Conservation (phyloP, 306 rosid genomes). For the Mimosa bimucronata region DNA sequence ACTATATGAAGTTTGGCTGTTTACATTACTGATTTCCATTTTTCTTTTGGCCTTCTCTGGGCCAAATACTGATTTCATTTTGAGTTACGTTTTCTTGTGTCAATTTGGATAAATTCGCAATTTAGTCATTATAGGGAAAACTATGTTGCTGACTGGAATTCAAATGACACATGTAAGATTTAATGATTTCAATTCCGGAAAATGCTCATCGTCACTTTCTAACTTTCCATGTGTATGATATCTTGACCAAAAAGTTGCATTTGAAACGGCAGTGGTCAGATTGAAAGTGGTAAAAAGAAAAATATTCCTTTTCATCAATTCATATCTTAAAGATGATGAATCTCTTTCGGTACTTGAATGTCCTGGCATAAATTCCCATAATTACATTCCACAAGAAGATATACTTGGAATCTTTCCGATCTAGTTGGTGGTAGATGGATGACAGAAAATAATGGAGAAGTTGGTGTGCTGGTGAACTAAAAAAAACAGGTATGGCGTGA, state of each 20-base stretch:
- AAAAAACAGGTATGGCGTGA: no score
- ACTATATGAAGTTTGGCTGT: constrained; percentile 4
- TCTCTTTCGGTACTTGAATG: not conserved
- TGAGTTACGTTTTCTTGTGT: constrained; percentile 25
- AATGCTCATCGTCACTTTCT: constrained; percentile 19
- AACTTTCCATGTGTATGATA: constrained; percentile 23
- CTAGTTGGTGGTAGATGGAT: not conserved
- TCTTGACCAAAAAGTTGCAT: not conserved
- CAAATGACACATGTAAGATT: not conserved
- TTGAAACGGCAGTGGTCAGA: constrained; percentile 3
- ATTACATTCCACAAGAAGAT: constrained; percentile 3
- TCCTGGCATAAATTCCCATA: not conserved
- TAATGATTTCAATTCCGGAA: constrained; percentile 8
- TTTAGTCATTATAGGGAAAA: constrained; percentile 15
- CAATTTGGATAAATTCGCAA: constrained; percentile 12
- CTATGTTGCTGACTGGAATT: constrained; percentile 22
- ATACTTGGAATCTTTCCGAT: not conserved
- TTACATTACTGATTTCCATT: constrained; percentile 1
- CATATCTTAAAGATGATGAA: not conserved
- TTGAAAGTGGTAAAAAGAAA: not conserved
- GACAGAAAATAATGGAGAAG: no score
- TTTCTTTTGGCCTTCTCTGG: not conserved
- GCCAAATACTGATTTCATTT: constrained; percentile 13
- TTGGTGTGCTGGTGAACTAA: no score
- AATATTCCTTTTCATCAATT: not conserved